phyloP scores from a whole-genome alignment of 2,329 filamentous ascomycete species.

The Stagonosporopsis cucurbitacearum region DNA sequence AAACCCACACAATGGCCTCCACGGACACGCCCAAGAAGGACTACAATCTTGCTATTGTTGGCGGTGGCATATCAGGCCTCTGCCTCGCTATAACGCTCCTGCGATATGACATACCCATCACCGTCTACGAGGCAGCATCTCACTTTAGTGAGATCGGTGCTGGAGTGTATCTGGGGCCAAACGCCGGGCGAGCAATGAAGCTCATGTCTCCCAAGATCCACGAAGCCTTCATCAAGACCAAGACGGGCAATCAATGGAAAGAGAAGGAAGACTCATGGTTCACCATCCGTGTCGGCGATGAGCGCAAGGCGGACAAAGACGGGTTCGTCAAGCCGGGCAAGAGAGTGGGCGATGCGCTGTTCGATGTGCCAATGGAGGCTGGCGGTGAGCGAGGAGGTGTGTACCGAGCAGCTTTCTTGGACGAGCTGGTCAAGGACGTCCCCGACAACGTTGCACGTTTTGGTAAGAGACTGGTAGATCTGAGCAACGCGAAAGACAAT shows the following conservation, averaged over 20 bases:
- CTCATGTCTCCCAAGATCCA: slow-evolving; percentile 56
- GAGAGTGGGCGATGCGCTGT: slow-evolving; percentile 42
- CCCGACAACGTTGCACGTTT: slow-evolving; percentile 54
- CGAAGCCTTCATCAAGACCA: slow-evolving; percentile 51
- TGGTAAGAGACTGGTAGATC: slow-evolving; percentile 48
- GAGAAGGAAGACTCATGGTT: slow-evolving; percentile 37
- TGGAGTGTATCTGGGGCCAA: slow-evolving; percentile 63
- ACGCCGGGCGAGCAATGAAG: slow-evolving; percentile 62
- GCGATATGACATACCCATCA: slow-evolving; percentile 54
- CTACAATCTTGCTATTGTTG: slow-evolving; percentile 63
- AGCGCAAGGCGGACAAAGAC: slow-evolving; percentile 38
- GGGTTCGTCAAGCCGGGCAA: slow-evolving; percentile 36
- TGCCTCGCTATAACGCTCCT: slow-evolving; percentile 61
- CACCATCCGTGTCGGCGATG: slow-evolving; percentile 42
- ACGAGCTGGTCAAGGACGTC: slow-evolving; percentile 58
- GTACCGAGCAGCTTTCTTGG: slow-evolving; percentile 59
- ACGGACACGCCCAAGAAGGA: slow-evolving; percentile 34
- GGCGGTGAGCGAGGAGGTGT: slow-evolving; percentile 46
- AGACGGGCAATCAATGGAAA: slow-evolving; percentile 47
- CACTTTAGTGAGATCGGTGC: slow-evolving; percentile 65
- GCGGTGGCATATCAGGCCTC: slow-evolving; percentile 65
- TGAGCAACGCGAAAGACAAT: slow-evolving; percentile 38
- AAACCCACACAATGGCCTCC: slow-evolving; percentile 27
- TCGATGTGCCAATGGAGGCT: slow-evolving; percentile 35
- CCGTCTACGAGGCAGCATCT: slow-evolving; percentile 63